Conservation (phyloP, 148 eudicot genomes). For the Salicornia ramosissima region DNA sequence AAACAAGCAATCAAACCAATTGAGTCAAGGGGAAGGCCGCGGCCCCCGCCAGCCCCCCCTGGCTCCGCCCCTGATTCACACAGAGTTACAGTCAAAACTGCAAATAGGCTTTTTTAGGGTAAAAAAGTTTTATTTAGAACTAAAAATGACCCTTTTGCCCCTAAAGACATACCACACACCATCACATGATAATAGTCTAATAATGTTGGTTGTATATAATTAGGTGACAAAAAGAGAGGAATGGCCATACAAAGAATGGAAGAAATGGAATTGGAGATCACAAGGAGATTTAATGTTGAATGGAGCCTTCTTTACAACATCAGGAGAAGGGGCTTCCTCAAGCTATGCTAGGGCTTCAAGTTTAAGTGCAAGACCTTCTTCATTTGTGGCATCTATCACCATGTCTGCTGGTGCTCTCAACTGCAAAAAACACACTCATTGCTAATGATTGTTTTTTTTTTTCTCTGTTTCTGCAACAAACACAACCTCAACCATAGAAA, state of each 20-base stretch:
- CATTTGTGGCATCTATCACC: constrained; percentile 48
- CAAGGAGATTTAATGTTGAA: constrained; percentile 56
- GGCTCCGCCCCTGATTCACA: too few species aligned
- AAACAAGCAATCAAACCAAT: too few species aligned
- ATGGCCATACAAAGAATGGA: constrained; percentile 44
- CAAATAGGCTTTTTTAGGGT: too few species aligned
- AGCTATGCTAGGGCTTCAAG: constrained; percentile 63
- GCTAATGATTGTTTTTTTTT: too few species aligned
- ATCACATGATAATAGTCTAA: too few species aligned
- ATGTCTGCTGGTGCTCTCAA: constrained; percentile 43
- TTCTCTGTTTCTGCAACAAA: not conserved
- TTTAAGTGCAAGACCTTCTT: constrained; percentile 52
- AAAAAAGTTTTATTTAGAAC: too few species aligned
- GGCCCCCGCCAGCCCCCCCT: too few species aligned
- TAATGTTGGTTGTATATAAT: not conserved
- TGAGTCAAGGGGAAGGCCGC: too few species aligned
- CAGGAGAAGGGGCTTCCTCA: constrained; percentile 43
- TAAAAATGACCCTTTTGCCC: too few species aligned
- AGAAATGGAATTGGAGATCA: constrained; percentile 67
- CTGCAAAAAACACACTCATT: constrained; percentile 47
- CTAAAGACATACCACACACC: too few species aligned
- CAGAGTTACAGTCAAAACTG: too few species aligned
- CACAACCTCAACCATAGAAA: not conserved
- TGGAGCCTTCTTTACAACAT: constrained; percentile 54
- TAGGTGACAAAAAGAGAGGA: constrained; percentile 64